Evolutionary conservation across 2,329 filamentous ascomycete genomes (phyloP), one percentile per base, ranked within the genome.

Genomic region (Cadophora malorum): DNA sequence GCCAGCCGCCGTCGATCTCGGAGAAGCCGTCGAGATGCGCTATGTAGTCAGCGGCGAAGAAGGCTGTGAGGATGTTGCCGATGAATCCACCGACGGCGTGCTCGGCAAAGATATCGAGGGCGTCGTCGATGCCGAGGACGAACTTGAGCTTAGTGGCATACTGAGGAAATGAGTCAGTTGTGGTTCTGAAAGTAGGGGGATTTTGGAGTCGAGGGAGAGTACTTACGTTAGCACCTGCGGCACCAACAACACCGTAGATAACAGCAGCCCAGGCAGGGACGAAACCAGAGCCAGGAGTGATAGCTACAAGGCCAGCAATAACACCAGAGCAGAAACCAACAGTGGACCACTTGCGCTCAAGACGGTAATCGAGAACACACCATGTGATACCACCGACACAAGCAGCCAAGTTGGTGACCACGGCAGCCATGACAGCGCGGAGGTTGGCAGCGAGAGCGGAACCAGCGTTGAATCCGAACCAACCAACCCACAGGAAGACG

Each of bases 391-490:
- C 93, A 66, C 93, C 94, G 9, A 94, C 88, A 68, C 91, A 93
- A 45, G 93, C 94, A 28, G 93, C 90, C 35, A 97, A 82, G 78
- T 97, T 96, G 64, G 94, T 97, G 53, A 95, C 92, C 1, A 95
- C 85, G 12, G 91, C 91, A 55, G 94, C 94, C 90, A 97, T 93
- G 74, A 97, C 86, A 55, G 92, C 92, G 60, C 94, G 90, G 76
- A 97, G 80, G 79, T 96, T 96, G 63, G 93, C 93, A 60, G 89
- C 85, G 65, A 96, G 83, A 16, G 93, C 93, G 19, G 91, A 94
- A 71, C 93, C 93, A 61, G 92, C 93, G 75, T 97, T 97, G 88
- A 97, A 97, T 59, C 94, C 94, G 76, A 97, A 96, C 94, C 93
- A 97, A 64, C 94, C 94, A 19, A 97, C 91, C 93, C 94, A 97